Evolutionary conservation across 1,139 yeast species (phyloP), one percentile per base, ranked within the genome.

Genomic region (Nadsonia commutata): DNA sequence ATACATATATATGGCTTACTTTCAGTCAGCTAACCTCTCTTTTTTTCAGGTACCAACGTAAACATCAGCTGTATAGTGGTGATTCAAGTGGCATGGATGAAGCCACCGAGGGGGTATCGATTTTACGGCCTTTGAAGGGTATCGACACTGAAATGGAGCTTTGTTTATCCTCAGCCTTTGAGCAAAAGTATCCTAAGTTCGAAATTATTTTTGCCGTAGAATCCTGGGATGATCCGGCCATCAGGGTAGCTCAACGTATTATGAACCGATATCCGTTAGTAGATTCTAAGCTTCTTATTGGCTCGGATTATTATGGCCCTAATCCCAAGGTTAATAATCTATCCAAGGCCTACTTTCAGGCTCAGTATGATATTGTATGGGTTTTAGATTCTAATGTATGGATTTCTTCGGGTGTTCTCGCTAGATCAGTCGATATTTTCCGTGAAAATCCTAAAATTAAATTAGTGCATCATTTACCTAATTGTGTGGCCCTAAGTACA

Each of bases 281-380:
- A 3, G 78, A 80, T 54, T 72, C 86, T 18, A 67, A 68, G 44
- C 64, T 85, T 4, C 57, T 84, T 47, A 59, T 80, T 1, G 74
- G 68, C 19, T 61, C 64, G 36, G 64, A 60, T 36, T 59, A 60
- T 51, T 80, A 66, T 53, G 95, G 95, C 1, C 94, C 94, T 2
- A 85, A 85, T 55, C 96, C 96, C 9, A 85, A 85, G 60, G 83
- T 85, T 45, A 84, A 84, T 62, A 85, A 85, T 59, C 66, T 85
- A 41, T 76, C 88, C 18, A 82, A 82, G 57, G 95, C 94, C 2
- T 83, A 80, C 56, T 57, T 64, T 39, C 60, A 62, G 1, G 88
- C 94, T 13, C 73, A 75, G 52, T 66, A 75, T 58, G 95, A 85
- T 56, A 71, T 81, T 27, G 53, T 85, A 13, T 85, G 96, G 95